Evolutionary conservation across 148 eudicot species (phyloP), one percentile per base, ranked within the genome.

Genomic region (Nyssa sinensis): DNA sequence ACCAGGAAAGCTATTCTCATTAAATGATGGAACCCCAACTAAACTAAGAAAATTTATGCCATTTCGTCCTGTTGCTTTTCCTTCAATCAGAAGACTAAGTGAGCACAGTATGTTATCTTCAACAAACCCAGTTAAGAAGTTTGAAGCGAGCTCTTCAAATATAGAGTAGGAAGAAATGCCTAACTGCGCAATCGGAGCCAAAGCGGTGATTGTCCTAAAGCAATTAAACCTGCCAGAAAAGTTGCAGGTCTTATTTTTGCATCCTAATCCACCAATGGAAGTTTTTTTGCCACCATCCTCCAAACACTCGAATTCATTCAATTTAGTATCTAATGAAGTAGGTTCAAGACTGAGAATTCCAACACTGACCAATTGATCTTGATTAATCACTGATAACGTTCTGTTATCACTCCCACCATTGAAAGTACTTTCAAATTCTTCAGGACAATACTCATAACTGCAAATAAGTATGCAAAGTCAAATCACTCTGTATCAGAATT

Each of bases 11-110:
- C 69, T 80, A 51, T 79, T 81, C 69, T 90, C 93, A 34, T 65
- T 73, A 86, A 89, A 95, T 71, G 96, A 84, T 28, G 98, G 98
- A 63, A 92, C 49, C 60, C 98, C 98, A 39, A 89, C 68, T 68
- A 92, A 83, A 41, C 75, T 80, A 69, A 92, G 91, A 83, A 94
- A 86, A 77, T 94, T 94, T 69, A 74, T 71, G 66, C 84, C 69
- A 32, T 85, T 84, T 31, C 81, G 80, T 49, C 82, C 78, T n/a
- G 91, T 73, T 64, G 89, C 86, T 79, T 92, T 90, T 62, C 97
- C 98, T 77, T 90, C 90, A 62, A 92, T 82, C 72, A 94, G 69
- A 79, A 60, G 77, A 72, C 73, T 82, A 49, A 94, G 83, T 21
- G 97, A 92, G 35, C 72, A 62, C 85, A 92, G 66, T 47, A 85